These are phyloP conservation scores for Trichoderma sp. DNA, from an alignment of 2,329 filamentous ascomycete genomes.

Conservation along the genomic window DNA sequence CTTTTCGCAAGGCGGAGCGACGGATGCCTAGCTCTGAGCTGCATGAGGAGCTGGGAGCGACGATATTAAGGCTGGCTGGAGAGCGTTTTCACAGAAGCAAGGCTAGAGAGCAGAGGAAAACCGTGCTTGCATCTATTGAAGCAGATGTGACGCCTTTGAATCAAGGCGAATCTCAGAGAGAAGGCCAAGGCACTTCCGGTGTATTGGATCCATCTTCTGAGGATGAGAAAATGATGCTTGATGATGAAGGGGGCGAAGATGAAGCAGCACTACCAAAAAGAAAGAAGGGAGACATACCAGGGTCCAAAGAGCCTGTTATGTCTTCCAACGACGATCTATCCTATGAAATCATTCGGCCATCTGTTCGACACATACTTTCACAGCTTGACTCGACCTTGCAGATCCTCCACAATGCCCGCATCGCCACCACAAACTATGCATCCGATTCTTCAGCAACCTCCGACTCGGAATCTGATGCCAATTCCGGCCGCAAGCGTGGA, in stretches of 20 bases:
- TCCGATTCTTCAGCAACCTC: slow-evolving; percentile 41
- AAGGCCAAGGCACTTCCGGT: neutral
- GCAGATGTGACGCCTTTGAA: neutral
- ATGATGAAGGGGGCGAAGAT: slow-evolving; percentile 19
- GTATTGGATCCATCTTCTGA: neutral
- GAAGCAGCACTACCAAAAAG: neutral
- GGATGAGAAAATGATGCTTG: neutral
- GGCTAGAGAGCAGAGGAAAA: slow-evolving; percentile 21
- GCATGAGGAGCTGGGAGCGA: slow-evolving; percentile 67
- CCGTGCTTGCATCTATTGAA: slow-evolving; percentile 13
- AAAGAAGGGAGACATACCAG: neutral
- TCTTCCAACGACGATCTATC: slow-evolving; percentile 71
- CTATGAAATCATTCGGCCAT: slow-evolving; percentile 61
- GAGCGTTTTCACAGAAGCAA: slow-evolving; percentile 50
- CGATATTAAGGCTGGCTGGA: slow-evolving; percentile 66
- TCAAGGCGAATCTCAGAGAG: neutral
- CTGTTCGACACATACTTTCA: slow-evolving; percentile 66
- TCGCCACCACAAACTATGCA: slow-evolving; percentile 44
- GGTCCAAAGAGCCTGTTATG: slow-evolving; percentile 50
- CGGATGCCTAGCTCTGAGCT: slow-evolving; percentile 58
- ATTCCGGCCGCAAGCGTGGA: slow-evolving; percentile 25
- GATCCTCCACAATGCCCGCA: slow-evolving; percentile 66
- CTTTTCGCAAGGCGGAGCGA: slow-evolving; percentile 43
- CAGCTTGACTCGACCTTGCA: slow-evolving; percentile 68
- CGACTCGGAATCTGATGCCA: slow-evolving; percentile 37